phyloP scores from a whole-genome alignment of 2,329 filamentous ascomycete genomes.

The Stachybotrys elegans region DNA sequence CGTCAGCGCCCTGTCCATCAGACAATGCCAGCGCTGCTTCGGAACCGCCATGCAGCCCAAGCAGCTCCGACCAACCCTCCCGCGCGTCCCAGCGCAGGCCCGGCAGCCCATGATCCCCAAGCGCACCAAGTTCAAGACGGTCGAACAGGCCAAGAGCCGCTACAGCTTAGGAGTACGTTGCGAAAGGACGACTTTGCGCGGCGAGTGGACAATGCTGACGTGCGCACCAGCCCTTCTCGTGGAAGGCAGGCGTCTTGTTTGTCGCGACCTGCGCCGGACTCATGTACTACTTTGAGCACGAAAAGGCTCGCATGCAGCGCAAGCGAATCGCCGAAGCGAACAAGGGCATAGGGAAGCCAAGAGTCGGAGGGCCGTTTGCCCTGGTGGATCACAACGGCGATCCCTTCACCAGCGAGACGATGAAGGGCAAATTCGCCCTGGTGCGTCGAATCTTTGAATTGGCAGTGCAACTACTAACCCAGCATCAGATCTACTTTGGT shows the following conservation, averaged over 20 bases:
- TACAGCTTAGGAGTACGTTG: constrained; percentile 49
- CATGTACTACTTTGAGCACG: constrained; percentile 85
- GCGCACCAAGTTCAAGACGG: constrained; percentile 43
- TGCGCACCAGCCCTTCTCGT: constrained; percentile 73
- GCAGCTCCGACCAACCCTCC: constrained; percentile 28
- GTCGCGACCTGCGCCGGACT: constrained; percentile 71
- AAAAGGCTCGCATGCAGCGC: constrained; percentile 87
- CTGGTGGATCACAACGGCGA: constrained; percentile 78
- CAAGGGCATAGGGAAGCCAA: constrained; percentile 88
- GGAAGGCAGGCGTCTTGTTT: constrained; percentile 85
- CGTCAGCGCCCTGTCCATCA: constrained; percentile 23
- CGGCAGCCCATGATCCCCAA: constrained; percentile 30
- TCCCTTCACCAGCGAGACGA: constrained; percentile 69
- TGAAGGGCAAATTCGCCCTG: constrained; percentile 82
- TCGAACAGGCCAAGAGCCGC: constrained; percentile 55
- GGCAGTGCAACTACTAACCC: constrained; percentile 11
- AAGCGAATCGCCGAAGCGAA: constrained; percentile 85
- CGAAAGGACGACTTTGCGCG: not conserved
- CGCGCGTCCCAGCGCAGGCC: constrained; percentile 22
- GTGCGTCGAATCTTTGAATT: constrained; percentile 40
- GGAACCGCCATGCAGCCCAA: constrained; percentile 28
- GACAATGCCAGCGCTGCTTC: constrained; percentile 39
- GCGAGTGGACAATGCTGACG: constrained; percentile 16
- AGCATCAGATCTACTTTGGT: constrained; percentile 84
- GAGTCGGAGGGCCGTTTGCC: constrained; percentile 84